Percentiles rank a stretch among this genome's conserved stretches.
phyloP scores from a whole-genome alignment of 2,329 filamentous ascomycete genomes.

The Albifimbria verrucaria region DNA sequence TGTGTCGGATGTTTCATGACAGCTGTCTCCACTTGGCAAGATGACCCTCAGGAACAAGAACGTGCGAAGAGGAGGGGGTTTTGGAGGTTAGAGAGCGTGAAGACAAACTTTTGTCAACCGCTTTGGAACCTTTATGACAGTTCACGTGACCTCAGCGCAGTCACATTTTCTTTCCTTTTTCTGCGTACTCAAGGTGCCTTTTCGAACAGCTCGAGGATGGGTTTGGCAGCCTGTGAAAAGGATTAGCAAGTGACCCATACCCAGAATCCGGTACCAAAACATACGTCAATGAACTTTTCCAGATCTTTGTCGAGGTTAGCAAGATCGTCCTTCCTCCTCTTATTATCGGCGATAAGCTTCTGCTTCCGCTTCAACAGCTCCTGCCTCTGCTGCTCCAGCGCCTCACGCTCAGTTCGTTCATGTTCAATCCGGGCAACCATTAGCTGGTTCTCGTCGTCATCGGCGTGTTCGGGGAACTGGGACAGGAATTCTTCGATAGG shows the following conservation, averaged over 20 bases:
- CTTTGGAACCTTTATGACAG: too few relatives aligned
- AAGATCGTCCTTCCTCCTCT: conserved; percentile 88
- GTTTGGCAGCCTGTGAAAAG: conserved; percentile 70
- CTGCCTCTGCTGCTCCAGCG: conserved; percentile 79
- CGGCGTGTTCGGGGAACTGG: conserved; percentile 70
- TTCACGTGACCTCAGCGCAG: too few relatives aligned
- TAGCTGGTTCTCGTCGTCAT: conserved; percentile 71
- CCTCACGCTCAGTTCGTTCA: conserved; percentile 79
- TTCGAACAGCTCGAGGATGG: conserved; percentile 81
- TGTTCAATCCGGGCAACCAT: conserved; percentile 91
- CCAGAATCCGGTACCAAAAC: conserved; percentile 24
- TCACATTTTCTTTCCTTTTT: too few relatives aligned
- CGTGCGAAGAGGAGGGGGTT: too few relatives aligned
- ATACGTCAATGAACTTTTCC: conserved; percentile 87
- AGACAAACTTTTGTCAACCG: too few relatives aligned
- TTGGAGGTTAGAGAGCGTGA: too few relatives aligned
- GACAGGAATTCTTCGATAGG: conserved; percentile 76
- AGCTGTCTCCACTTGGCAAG: background rate
- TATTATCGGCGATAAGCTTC: conserved; percentile 69
- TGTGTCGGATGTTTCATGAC: background rate
- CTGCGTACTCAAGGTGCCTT: conserved; percentile 56
- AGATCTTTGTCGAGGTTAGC: conserved; percentile 88
- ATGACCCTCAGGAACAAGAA: background rate
- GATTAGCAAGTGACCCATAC: conserved; percentile 11
- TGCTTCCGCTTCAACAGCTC: conserved; percentile 66